A percentile compares a stretch with the other conserved stretches of the same genome.
phyloP scores from a whole-genome alignment of 257 asterid genomes.

The Catharanthus roseus region DNA sequence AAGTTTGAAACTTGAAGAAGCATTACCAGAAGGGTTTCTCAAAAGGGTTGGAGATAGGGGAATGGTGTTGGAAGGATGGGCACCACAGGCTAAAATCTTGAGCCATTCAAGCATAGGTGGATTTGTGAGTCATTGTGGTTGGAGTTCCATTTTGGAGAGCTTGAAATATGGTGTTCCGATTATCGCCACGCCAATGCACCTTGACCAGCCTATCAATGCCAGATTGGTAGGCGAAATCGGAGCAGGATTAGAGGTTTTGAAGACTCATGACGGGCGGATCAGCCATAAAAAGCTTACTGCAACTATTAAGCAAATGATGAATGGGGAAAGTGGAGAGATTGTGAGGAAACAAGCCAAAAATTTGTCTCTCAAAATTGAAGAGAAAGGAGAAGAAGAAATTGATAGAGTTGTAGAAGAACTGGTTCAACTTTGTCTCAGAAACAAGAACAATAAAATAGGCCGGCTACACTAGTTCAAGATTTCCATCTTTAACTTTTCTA shows the following conservation, averaged over 20 bases:
- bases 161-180: constrained; percentile 25
- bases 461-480: neutral
- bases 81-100: constrained; percentile 25
- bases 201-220: constrained; percentile 29
- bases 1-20: constrained; percentile 10
- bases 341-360: neutral
- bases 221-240: constrained; percentile 21
- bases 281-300: neutral
- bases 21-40: constrained; percentile 20
- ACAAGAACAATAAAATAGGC: neutral
- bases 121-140: constrained; percentile 23
- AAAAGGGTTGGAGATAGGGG: constrained; percentile 23
- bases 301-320: constrained; percentile 9
- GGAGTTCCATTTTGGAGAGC: constrained; percentile 27
- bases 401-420: constrained; percentile 1
- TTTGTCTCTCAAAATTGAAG: neutral
- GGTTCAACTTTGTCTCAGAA: neutral
- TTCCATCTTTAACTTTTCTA: no score
- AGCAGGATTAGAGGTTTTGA: constrained; percentile 13
- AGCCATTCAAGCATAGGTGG: constrained; percentile 18
- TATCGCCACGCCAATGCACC: constrained; percentile 24
- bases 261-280: no score
- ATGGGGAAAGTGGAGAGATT: constrained; percentile 4
- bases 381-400: neutral
- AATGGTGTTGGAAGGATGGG: constrained; percentile 22